Evolutionary conservation across 176 grass and related monocot species (phyloP), one percentile per base, ranked within the genome.

Genomic region (Carex myosuroides): DNA sequence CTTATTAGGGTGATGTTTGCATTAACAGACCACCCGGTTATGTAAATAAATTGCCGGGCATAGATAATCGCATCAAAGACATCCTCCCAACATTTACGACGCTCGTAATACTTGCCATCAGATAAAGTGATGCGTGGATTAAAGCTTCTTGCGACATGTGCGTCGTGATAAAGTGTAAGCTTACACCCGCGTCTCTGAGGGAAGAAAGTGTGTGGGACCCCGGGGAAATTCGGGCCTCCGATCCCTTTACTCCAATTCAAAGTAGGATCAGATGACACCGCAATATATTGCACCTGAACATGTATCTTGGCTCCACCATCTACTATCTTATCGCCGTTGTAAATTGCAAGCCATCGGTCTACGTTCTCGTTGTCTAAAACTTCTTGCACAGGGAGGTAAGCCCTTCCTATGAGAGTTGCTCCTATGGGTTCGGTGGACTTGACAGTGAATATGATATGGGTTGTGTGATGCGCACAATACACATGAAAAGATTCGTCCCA

Each of bases 11-110:
- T 80, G 30, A 98, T 92, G 62, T 33, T 80, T 0, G 95, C 81
- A 87, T 91, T 88, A 6, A 98, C 91, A 29, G 95, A 98, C 95
- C 95, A 98, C 1, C 95, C 95, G 3, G 92, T 85, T 42, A 98
- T 60, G 89, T 98, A 98, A 9, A 98, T 89, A 78, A 98, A 62
- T 76, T 85, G 81, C 4, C 64, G 82, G 0, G 92, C 95, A 13
- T 81, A 73, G 57, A 2, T 80, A 61, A 98, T 94, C 0, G 95
- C 90, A 37, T 90, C 92, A 69, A 98, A 94, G 71, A 97, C 64
- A 48, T 97, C 95, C 87, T 89, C 92, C 95, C 95, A 97, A 85
- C 95, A 97, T 58, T 89, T 83, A 0, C 9, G 90, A 5, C 92
- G 82, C 84, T 90, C 84, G 66, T 98, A 98, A 17, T 22, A 3